These are phyloP conservation scores for Coprinopsis cinerea DNA, from an alignment of 768 basidiomycete species.

Conservation along the genomic window DNA sequence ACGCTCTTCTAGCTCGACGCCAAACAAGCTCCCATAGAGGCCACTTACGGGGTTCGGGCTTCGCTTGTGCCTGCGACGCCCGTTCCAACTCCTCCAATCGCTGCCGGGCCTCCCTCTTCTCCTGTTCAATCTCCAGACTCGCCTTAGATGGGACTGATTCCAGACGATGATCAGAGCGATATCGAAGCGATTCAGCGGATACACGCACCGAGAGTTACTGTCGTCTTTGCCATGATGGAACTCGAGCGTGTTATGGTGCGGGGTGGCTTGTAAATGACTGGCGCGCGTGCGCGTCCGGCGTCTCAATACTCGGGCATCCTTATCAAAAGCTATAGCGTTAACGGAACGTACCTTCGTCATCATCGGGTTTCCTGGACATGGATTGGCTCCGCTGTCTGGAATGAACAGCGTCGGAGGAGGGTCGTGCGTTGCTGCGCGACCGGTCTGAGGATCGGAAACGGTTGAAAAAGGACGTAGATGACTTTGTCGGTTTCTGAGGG, in stretches of 20 bases:
- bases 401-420: neutral
- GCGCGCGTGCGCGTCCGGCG: no score
- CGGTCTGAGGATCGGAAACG: conserved; percentile 1
- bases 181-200: neutral
- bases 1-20: neutral
- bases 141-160: conserved; percentile 1
- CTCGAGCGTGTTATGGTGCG: neutral
- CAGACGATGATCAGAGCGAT: neutral
- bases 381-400: neutral
- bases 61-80: neutral
- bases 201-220: neutral
- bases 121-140: neutral
- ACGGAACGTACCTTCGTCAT: neutral
- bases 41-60: neutral
- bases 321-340: neutral
- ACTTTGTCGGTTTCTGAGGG: conserved; percentile 8
- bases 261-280: neutral
- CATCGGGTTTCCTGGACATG: neutral
- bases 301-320: no score
- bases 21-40: neutral
- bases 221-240: neutral
- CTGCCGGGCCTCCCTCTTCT: neutral
- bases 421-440: neutral
- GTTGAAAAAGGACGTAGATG: conserved; percentile 4
- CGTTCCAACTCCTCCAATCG: neutral